Base-by-base conservation (phyloP, 169 alveolate species). In the Eimeria acervulina region DNA sequence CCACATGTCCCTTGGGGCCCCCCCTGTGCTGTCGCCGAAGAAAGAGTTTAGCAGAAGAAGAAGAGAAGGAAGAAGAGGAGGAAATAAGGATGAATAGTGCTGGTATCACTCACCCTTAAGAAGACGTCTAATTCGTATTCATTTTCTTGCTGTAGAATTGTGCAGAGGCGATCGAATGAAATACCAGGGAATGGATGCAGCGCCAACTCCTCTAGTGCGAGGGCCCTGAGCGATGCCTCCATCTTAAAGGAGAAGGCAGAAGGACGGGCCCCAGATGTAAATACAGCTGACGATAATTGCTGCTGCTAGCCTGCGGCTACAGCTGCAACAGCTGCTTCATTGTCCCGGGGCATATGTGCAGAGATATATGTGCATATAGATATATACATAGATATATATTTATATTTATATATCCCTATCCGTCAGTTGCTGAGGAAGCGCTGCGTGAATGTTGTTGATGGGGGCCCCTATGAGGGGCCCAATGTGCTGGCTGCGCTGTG, bases 181-280 rank as follows among this genome's bases (percentile, higher is more conserved):
- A 44, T 26, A n/a, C 89, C 89, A 31, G 89, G 89, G 12, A 80
- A 80, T 10, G 89, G 68, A 42, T 80, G 89, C 89, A 80, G 63
- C 8, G 89, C 89, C 63, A 80, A 80, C 63, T 80, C 89, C 63
- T 80, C 89, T 66, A 80, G 89, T 40, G 89, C 89, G 2, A 42
- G 66, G 33, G 89, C 89, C 66, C 61, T 31, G 40, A 80, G 89
- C 7, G 68, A 17, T 10, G 89, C 89, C 89, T 80, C 89, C 89
- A 80, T 80, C 23, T 44, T 44, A 15, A 28, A 0, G 51, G 55
- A 26, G 85, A 15, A 5, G 12, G n/a, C n/a, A 70, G 81, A 31
- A 17, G 44, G 81, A 63, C 13, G 76, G 33, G 31, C 76, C 76
- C 5, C 55, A 12, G 55, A 12, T 12, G 55, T 5, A 47, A 7